Evolutionary conservation across 768 basidiomycete genomes (phyloP), one percentile per base, ranked within the genome.

Genomic region (Leccinum longicurvipes): DNA sequence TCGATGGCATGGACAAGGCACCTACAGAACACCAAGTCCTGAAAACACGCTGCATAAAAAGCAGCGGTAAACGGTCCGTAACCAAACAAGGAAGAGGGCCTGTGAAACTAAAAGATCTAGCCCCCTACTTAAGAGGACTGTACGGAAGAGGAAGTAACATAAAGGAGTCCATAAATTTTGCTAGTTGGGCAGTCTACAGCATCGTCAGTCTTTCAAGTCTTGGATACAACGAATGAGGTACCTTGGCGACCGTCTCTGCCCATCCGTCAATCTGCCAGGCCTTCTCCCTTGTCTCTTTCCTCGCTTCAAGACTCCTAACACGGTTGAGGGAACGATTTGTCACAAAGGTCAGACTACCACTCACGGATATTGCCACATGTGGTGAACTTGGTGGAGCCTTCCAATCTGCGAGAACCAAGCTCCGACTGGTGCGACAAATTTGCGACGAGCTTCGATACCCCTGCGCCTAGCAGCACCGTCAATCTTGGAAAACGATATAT

Each of bases 331-430:
- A 66, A 55, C 15, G 24, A 31, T 50, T 50, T 55, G 48, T 45
- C 31, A 28, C 27, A 57, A 58, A 45, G 17, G 19, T 50, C 15
- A 53, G 21, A 56, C 32, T 47, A 46, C 56, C 57, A 80, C 86
- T 68, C 65, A 93, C 91, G 86, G 86, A 69, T 96, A 96, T 73
- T 98, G 95, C 96, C 96, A 98, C 75, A 98, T 82, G 74, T 98
- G 96, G 69, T 98, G 91, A 8, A 97, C 96, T 61, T 91, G 82
- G 67, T 92, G 88, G 52, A 92, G 76, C 47, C 87, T 81, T 50
- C 91, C 91, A 47, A 91, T 78, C 71, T 93, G 91, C 54, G 89
- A 89, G 73, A 91, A 95, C 91, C 91, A 93, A n/a, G 90, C 89
- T 27, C 91, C 93, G 12, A 91, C 82, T 44, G 91, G 95, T 55